A percentile compares a stretch with the other conserved stretches of the same genome.
phyloP scores from a whole-genome alignment of 2,329 filamentous ascomycete species.

The Aspergillus persii region DNA sequence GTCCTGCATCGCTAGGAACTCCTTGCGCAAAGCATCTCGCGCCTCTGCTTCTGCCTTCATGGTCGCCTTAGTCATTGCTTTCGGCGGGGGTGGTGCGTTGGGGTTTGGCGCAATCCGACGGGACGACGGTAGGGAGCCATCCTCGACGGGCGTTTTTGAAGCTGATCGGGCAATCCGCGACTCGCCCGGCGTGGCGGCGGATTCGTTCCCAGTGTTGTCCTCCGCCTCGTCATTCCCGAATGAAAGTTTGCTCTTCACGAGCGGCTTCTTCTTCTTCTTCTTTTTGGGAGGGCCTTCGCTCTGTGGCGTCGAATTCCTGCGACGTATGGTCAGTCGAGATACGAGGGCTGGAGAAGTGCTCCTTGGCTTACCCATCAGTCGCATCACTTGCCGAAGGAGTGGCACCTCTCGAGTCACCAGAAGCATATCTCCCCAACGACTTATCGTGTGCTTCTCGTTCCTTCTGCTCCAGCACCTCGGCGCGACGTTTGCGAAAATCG shows the following conservation, averaged over 20 bases:
- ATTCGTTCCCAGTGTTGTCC: conserved; percentile 50
- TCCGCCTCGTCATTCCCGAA: conserved; percentile 63
- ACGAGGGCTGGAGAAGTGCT: not conserved
- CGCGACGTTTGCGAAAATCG: conserved; percentile 93
- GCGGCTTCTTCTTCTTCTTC: conserved; percentile 61
- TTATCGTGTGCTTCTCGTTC: conserved; percentile 74
- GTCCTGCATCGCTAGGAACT: conserved; percentile 81
- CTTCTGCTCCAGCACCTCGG: conserved; percentile 88
- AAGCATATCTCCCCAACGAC: conserved; percentile 45
- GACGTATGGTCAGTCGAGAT: conserved; percentile 54
- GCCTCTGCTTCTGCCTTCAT: conserved; percentile 76
- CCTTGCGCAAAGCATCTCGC: conserved; percentile 69
- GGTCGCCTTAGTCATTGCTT: conserved; percentile 71
- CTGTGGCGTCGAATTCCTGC: conserved; percentile 53
- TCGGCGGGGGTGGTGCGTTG: conserved; percentile 58
- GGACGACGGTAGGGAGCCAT: conserved; percentile 24
- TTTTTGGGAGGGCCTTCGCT: conserved; percentile 47
- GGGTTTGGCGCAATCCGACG: conserved; percentile 45
- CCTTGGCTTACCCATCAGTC: conserved; percentile 57
- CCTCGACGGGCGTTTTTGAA: conserved; percentile 36
- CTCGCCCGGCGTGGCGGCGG: conserved; percentile 36
- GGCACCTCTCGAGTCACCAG: conserved; percentile 48
- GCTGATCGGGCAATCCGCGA: conserved; percentile 40
- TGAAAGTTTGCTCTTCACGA: conserved; percentile 61
- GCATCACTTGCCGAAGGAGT: conserved; percentile 49